Conservation (phyloP, 2,329 filamentous ascomycete genomes). For the Myriangium duriaei region DNA sequence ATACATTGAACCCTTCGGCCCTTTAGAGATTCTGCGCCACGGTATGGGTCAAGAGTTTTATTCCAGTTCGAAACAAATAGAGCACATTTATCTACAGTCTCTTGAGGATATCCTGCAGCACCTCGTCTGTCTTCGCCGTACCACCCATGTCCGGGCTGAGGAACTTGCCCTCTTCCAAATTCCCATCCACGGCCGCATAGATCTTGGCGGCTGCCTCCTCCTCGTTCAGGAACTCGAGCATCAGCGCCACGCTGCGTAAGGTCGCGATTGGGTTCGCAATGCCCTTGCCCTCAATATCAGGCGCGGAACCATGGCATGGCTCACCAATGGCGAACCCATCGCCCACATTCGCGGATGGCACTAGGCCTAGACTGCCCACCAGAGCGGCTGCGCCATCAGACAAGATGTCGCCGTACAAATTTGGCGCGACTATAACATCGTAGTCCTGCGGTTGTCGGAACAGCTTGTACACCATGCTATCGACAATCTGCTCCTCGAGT, state of each 20-base stretch:
- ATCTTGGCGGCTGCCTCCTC: conserved; percentile 78
- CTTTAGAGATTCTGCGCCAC: not conserved
- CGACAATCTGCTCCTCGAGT: conserved; percentile 95
- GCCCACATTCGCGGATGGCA: conserved; percentile 90
- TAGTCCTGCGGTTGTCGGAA: conserved; percentile 92
- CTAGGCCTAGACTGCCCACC: conserved; percentile 81
- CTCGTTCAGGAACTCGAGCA: conserved; percentile 92
- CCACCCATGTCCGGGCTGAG: conserved; percentile 87
- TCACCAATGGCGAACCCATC: conserved; percentile 92
- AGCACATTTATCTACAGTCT: conserved; percentile 50
- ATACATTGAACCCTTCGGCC: no score
- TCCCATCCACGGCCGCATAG: conserved; percentile 82
- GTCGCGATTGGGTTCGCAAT: conserved; percentile 97
- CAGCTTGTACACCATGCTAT: conserved; percentile 99
- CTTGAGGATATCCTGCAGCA: conserved; percentile 75
- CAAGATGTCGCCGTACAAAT: conserved; percentile 93
- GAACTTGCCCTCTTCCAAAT: conserved; percentile 69
- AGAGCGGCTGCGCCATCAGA: conserved; percentile 91
- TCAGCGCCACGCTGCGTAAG: conserved; percentile 75
- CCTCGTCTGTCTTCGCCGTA: conserved; percentile 70
- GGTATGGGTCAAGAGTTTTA: not conserved
- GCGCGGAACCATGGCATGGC: conserved; percentile 92
- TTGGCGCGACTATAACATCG: conserved; percentile 95
- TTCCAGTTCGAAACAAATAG: not conserved
- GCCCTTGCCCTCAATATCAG: conserved; percentile 83